Conservation (phyloP, 257 asterid species). For the Solanum okadae region DNA sequence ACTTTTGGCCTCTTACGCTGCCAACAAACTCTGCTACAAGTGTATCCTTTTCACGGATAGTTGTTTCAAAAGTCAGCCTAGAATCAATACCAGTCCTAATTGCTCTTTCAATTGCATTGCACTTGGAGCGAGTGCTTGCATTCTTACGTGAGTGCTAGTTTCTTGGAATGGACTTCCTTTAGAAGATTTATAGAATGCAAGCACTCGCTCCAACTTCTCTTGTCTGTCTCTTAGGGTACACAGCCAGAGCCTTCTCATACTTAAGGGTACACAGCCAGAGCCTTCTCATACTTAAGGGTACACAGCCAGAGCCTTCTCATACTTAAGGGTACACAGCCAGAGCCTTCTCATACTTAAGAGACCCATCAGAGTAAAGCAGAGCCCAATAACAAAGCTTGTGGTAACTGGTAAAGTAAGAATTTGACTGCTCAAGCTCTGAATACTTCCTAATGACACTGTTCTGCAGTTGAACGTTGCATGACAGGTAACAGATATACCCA, state of each 20-base stretch:
- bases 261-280: too few relatives aligned
- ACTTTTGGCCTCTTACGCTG: conserved; percentile 32
- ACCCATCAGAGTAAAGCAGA: neutral
- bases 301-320: too few relatives aligned
- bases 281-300: too few relatives aligned
- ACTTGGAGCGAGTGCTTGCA: too few relatives aligned
- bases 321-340: neutral
- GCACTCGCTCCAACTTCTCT: conserved; percentile 74
- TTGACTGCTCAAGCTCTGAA: neutral
- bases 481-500: neutral
- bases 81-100: conserved; percentile 71
- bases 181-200: conserved; percentile 54
- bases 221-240: conserved; percentile 64
- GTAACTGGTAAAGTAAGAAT: neutral
- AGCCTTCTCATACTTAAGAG: neutral
- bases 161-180: conserved; percentile 70
- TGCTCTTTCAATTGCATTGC: conserved; percentile 44
- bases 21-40: conserved; percentile 68
- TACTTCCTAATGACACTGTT: neutral
- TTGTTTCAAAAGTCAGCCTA: conserved; percentile 62
- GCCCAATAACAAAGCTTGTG: neutral
- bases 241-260: too few relatives aligned
- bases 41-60: conserved; percentile 47
- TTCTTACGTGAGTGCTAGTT: conserved; percentile 56
- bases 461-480: neutral